phyloP scores from a whole-genome alignment of 148 eudicot species.

The Rhododendron williamsianum region DNA sequence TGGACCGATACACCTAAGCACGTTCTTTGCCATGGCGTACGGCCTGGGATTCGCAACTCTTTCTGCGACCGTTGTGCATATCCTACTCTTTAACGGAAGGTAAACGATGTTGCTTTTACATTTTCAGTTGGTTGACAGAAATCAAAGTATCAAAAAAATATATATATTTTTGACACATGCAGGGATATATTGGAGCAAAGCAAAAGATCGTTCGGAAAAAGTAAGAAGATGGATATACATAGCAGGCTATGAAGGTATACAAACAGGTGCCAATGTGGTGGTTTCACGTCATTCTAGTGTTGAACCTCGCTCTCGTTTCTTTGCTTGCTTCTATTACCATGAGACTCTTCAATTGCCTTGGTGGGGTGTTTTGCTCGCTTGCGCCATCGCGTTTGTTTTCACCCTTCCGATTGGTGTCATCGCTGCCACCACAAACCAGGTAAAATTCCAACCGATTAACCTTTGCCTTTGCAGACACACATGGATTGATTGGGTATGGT shows the following conservation, averaged over 20 bases:
- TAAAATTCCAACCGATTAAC: constrained; percentile 2
- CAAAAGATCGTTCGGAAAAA: constrained; percentile 31
- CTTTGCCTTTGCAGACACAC: background rate
- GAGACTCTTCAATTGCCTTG: constrained; percentile 62
- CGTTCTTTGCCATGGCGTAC: constrained; percentile 61
- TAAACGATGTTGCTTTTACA: constrained; percentile 2
- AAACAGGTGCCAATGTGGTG: constrained; percentile 73
- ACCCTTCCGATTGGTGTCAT: constrained; percentile 80
- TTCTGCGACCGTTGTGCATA: constrained; percentile 59
- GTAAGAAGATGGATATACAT: constrained; percentile 48
- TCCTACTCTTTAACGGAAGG: constrained; percentile 59
- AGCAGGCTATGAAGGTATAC: constrained; percentile 58
- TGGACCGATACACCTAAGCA: constrained; percentile 53
- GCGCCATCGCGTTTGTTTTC: constrained; percentile 48
- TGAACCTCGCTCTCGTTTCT: constrained; percentile 40
- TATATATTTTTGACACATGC: constrained; percentile 14
- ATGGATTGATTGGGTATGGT: too few species aligned
- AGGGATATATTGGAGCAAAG: constrained; percentile 51
- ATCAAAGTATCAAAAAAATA: too few species aligned
- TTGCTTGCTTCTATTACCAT: constrained; percentile 44
- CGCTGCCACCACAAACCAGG: constrained; percentile 77
- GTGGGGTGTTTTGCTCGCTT: constrained; percentile 81
- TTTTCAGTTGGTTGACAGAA: too few species aligned
- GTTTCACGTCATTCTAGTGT: constrained; percentile 40
- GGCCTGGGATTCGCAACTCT: constrained; percentile 68